Percentiles rank a stretch among this genome's conserved stretches.
phyloP scores from a whole-genome alignment of 345 rosid species.

The Moringa oleifera region DNA sequence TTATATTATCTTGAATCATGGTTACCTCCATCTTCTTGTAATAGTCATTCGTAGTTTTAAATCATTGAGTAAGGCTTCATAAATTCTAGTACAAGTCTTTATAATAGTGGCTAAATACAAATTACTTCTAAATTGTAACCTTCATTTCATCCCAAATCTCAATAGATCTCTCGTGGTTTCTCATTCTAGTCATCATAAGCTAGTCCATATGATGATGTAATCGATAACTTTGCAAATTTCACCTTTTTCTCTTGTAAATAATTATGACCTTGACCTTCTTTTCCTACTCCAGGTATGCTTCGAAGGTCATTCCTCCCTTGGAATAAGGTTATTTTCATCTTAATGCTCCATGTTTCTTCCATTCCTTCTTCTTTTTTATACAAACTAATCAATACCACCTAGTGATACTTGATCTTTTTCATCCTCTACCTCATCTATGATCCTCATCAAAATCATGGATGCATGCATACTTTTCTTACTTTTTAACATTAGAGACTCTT shows the following conservation, averaged over 20 bases:
- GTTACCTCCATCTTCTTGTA: background rate
- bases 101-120: background rate
- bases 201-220: constrained; percentile 10
- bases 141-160: background rate
- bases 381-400: too few species aligned
- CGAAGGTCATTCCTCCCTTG: constrained; percentile 1
- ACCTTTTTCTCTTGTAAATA: background rate
- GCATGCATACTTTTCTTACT: too few species aligned
- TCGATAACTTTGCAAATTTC: background rate
- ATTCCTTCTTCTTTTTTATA: too few species aligned
- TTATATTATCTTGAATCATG: background rate
- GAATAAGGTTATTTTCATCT: constrained; percentile 4
- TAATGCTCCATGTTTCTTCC: background rate
- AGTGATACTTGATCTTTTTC: too few species aligned
- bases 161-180: background rate
- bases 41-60: background rate
- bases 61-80: background rate
- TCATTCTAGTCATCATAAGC: background rate
- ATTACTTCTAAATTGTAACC: background rate
- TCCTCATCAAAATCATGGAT: too few species aligned
- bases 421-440: too few species aligned
- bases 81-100: background rate
- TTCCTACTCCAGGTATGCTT: constrained; percentile 6
- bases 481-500: too few species aligned
- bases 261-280: background rate